Evolutionary conservation across 2,329 filamentous ascomycete genomes (phyloP).

Genomic region (Xylaria hypoxylon): DNA sequence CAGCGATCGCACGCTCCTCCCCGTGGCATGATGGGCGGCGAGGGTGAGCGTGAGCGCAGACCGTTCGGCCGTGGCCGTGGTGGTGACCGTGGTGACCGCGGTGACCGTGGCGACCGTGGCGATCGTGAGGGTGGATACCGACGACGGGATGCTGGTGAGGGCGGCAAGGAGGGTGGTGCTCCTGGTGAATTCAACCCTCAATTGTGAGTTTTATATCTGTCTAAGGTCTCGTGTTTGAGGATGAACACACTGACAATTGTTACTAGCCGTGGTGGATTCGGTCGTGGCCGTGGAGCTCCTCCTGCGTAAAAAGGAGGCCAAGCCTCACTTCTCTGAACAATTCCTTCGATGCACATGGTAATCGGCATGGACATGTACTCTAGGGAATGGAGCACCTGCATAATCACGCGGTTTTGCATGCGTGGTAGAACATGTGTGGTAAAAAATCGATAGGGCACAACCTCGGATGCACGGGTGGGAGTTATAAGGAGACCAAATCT

Average conservation of each 20-base stretch:
- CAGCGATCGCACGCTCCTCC: slow-evolving; percentile 98
- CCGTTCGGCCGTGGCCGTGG: slow-evolving; percentile 84
- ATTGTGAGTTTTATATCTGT: slow-evolving; percentile 71
- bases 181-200: slow-evolving; percentile 91
- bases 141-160: slow-evolving; percentile 85
- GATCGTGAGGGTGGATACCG: slow-evolving; percentile 92
- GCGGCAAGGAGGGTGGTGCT: slow-evolving; percentile 91
- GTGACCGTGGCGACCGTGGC: slow-evolving; percentile 76
- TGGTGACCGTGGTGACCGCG: slow-evolving; percentile 73
- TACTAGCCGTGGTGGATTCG: slow-evolving; percentile 83
- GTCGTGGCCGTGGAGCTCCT: slow-evolving; percentile 87
- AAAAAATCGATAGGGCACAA: slow-evolving; percentile 58
- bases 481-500: slow-evolving; percentile 54
- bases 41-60: slow-evolving; percentile 83
- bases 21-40: slow-evolving; percentile 97
- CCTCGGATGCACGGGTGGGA: slow-evolving; percentile 58
- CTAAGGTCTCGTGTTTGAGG: background rate
- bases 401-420: slow-evolving; percentile 60
- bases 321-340: slow-evolving; percentile 55
- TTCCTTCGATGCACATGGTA: slow-evolving; percentile 51
- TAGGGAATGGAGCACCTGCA: slow-evolving; percentile 57
- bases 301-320: slow-evolving; percentile 66
- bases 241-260: slow-evolving; percentile 36
- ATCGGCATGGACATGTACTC: slow-evolving; percentile 52
- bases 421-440: slow-evolving; percentile 60